phyloP scores from a whole-genome alignment of 1,284 basidiomycete genomes.

The Coriolopsis trogii region DNA sequence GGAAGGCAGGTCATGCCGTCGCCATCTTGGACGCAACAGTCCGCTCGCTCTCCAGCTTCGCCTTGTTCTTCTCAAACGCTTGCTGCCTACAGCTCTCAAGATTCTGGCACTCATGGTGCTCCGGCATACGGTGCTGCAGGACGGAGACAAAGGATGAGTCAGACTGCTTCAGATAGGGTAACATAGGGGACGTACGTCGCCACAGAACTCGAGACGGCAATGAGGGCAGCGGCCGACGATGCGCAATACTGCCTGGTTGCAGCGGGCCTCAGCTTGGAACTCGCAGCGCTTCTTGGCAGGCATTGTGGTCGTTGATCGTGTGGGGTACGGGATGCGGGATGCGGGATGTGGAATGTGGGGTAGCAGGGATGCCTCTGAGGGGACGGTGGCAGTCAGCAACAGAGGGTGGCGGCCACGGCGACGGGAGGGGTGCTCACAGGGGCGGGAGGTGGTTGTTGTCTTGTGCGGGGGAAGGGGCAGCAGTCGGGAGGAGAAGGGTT shows the following conservation, averaged over 20 bases:
- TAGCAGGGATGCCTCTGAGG: too few relatives aligned
- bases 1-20: conserved; percentile 54
- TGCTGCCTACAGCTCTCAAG: conserved; percentile 81
- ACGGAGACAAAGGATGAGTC: conserved; percentile 8
- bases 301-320: conserved; percentile 49
- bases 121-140: conserved; percentile 77
- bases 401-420: background rate
- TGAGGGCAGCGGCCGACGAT: conserved; percentile 84
- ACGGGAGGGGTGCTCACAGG: conserved; percentile 8
- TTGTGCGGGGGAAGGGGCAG: conserved; percentile 22
- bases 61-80: conserved; percentile 85
- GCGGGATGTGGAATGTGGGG: too few relatives aligned
- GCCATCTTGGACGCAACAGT: conserved; percentile 86
- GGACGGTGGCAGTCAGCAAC: conserved; percentile 11
- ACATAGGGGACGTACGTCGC: conserved; percentile 55
- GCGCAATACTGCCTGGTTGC: conserved; percentile 76
- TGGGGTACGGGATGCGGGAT: conserved; percentile 20
- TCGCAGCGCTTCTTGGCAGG: conserved; percentile 85
- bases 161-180: background rate
- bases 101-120: conserved; percentile 79
- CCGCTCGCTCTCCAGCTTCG: conserved; percentile 81
- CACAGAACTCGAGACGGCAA: conserved; percentile 77
- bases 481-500: conserved; percentile 25
- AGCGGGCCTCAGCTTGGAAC: conserved; percentile 65
- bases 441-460: conserved; percentile 14